Evolutionary conservation across 2,329 filamentous ascomycete genomes (phyloP).

Genomic region (Aureobasidium sp.): DNA sequence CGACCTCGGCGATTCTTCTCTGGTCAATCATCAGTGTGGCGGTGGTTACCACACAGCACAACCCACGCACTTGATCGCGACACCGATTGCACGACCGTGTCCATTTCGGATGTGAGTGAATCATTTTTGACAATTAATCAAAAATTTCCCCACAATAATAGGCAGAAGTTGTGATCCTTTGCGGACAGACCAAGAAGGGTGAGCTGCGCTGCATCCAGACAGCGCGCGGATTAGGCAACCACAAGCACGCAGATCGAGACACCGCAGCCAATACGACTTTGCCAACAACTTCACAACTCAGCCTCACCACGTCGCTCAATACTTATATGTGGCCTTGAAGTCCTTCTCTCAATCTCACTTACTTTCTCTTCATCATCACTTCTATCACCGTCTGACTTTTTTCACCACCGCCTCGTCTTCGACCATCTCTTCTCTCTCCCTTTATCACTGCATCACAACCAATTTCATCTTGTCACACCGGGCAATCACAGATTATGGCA

Average conservation of each 20-base stretch:
- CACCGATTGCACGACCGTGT: not conserved
- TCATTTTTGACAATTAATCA: not conserved
- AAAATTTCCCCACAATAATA: not conserved
- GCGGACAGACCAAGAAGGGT: not conserved
- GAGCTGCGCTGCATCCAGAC: slow-evolving; percentile 1
- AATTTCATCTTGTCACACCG: not conserved
- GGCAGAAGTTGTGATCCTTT: not conserved
- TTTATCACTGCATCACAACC: not conserved
- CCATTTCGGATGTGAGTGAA: not conserved
- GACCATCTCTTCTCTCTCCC: not conserved
- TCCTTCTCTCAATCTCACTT: not conserved
- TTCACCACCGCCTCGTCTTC: no score
- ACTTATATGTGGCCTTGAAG: not conserved
- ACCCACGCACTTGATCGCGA: not conserved
- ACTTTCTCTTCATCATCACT: not conserved
- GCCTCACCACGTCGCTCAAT: not conserved
- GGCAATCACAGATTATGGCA: not conserved
- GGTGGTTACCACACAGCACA: not conserved
- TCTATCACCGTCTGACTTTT: not conserved
- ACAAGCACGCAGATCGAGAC: slow-evolving; percentile 1
- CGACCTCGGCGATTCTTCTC: not conserved
- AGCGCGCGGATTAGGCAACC: slow-evolving; percentile 4
- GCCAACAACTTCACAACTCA: not conserved
- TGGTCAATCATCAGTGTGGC: not conserved
- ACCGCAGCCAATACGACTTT: not conserved